phyloP scores from a whole-genome alignment of 495 filamentous ascomycete genomes.

The Cercophora sp. region DNA sequence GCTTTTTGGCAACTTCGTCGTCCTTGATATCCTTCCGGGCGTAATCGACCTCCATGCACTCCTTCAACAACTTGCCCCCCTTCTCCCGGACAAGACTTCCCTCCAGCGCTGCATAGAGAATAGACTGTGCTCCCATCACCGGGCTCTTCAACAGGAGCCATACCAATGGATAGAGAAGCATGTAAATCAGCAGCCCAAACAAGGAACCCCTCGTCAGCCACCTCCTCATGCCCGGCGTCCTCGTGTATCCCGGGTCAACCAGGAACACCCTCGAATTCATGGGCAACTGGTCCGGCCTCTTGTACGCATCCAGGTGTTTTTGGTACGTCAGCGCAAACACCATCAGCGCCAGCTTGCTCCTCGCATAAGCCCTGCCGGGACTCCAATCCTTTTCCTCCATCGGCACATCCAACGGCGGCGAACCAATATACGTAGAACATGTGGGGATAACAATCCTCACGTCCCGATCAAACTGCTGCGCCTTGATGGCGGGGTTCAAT shows the following conservation, averaged over 20 bases:
- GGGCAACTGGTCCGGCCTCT: conserved; percentile 75
- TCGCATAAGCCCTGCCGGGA: conserved; percentile 60
- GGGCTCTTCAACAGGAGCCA: conserved; percentile 88
- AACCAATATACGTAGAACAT: conserved; percentile 79
- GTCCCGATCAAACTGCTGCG: conserved; percentile 89
- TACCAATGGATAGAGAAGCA: conserved; percentile 71
- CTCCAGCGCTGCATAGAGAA: conserved; percentile 84
- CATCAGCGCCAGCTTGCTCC: conserved; percentile 87
- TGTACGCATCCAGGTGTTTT: conserved; percentile 76
- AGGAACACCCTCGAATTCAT: conserved; percentile 75
- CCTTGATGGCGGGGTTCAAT: conserved; percentile 78
- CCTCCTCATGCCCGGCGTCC: conserved; percentile 81
- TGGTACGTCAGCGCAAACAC: conserved; percentile 84
- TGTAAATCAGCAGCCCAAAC: conserved; percentile 74
- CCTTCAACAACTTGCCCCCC: conserved; percentile 76
- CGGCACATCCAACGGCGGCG: conserved; percentile 52
- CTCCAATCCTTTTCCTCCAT: conserved; percentile 48
- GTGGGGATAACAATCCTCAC: conserved; percentile 82
- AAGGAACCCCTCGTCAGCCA: conserved; percentile 82
- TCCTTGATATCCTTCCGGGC: conserved; percentile 71
- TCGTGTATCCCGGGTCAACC: conserved; percentile 77
- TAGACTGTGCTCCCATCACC: conserved; percentile 76
- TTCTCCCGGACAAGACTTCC: conserved; percentile 54
- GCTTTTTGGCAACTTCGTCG: conserved; percentile 69
- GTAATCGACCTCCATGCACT: conserved; percentile 73